These are phyloP conservation scores for Halocafeteria seosinensis DNA, from an alignment of 108 stramenopile species.

Conservation along the genomic window DNA sequence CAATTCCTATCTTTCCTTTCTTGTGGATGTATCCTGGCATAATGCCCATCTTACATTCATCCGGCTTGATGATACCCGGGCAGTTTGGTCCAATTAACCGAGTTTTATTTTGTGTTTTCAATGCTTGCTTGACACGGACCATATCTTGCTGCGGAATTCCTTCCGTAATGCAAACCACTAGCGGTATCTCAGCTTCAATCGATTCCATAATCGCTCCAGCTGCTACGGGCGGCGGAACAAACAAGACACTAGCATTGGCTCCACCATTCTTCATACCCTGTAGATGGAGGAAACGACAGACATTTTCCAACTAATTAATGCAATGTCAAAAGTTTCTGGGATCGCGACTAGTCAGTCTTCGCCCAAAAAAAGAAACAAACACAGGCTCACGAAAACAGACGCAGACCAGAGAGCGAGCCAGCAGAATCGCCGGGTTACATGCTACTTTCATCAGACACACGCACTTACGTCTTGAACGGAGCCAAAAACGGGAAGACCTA, in stretches of 20 bases:
- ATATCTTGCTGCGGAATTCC: constrained; percentile 98
- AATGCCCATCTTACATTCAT: constrained; percentile 97
- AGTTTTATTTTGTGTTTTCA: constrained; percentile 54
- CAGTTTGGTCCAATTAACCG: constrained; percentile 96
- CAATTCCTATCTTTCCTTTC: constrained; percentile 86
- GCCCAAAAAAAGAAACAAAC: background rate
- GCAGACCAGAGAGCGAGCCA: background rate
- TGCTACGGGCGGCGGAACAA: constrained; percentile 89
- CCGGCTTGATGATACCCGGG: constrained; percentile 98
- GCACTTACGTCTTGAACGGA: constrained; percentile 53
- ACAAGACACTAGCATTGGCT: constrained; percentile 94
- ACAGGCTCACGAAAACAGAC: background rate
- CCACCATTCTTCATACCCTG: constrained; percentile 25
- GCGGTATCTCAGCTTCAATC: constrained; percentile 73
- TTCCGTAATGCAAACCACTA: constrained; percentile 97
- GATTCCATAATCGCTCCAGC: constrained; percentile 80
- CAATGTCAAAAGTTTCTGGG: too few species aligned
- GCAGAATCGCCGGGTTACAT: background rate
- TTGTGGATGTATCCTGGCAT: constrained; percentile 98
- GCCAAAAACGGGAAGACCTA: constrained; percentile 88
- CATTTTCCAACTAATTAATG: too few species aligned
- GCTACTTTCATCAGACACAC: background rate
- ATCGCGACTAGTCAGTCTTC: too few species aligned
- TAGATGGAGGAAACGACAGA: too few species aligned
- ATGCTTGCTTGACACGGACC: constrained; percentile 75